Base-by-base conservation (phyloP, 2,329 filamentous ascomycete genomes). In the Colletotrichum filicis region DNA sequence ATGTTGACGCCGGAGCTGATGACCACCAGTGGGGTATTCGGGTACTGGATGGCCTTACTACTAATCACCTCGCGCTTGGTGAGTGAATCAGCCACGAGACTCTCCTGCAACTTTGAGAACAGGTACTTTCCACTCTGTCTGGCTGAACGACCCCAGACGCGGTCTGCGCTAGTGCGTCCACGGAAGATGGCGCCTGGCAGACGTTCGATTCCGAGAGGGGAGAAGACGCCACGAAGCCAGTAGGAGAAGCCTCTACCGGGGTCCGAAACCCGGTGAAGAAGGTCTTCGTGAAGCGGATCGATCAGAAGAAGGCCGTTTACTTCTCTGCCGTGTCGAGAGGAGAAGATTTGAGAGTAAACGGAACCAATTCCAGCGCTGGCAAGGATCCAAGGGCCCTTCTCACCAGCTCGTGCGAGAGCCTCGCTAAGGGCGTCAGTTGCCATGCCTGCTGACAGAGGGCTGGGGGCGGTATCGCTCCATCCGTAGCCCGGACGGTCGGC, bases 91-190 rank as follows among this genome's bases (percentile, higher is more conserved):
- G 95, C 95, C 37, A 98, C 95, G 1, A 98, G 87, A 76, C 93
- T 96, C 85, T 99, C 97, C 83, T 99, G 97, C 68, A 99, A 87
- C 83, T 95, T 94, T 5, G 95, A 93, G 81, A 97, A 98, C 82
- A 98, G 92, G 80, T 90, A 92, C 81, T 95, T 97, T 74, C 94
- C 94, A 28, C 88, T 88, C 82, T 97, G 94, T 79, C 95, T 93
- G 0, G 95, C 91, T 5, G 92, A 91, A 57, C 91, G 89, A 14
- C 97, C 97, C 82, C 93, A 97, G 12, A 98, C 91, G 11, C 97
- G 92, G 81, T 98, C 96, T 80, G 93, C 91, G 49, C 94, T 91
- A 1, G 89, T 93, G 53, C 95, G 93, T 49, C 95, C 94, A 65
- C 90, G 90, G 86, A 98, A 94, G 6, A 98, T 82, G 8, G 95